Evolutionary conservation across 2,329 filamentous ascomycete genomes (phyloP), one percentile per base, ranked within the genome.

Genomic region (Drechslerella dactyloides): DNA sequence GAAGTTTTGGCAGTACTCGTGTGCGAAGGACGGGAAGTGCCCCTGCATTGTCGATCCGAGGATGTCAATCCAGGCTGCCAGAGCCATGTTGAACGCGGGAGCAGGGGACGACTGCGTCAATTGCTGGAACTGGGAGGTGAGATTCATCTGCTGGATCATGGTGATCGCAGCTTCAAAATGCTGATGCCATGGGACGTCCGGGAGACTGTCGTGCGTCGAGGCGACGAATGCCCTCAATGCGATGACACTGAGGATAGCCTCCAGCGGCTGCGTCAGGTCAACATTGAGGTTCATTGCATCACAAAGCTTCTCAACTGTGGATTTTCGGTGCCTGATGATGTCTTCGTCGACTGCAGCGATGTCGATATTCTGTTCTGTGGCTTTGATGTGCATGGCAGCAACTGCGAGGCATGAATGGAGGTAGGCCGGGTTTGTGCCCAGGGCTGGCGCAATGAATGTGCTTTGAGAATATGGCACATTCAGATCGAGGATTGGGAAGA

Each of bases 51-150:
- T 96, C 1, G 93, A 89, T 74, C 94, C 94, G 35, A 97, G 86
- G 75, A 99, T 97, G 80, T 99, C 94, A 77, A 97, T 96, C 94
- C 94, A 97, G 8, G 92, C 85, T 4, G 91, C 89, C 74, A 96
- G 83, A 0, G 91, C 93, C 92, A 97, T 97, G 84, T 93, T 96
- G 85, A 97, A 97, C 10, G 91, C 89, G 3, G 90, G 55, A 52
- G 54, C 63, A 15, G 50, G 75, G 55, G 53, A 75, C 21, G 62
- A 64, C 65, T 8, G 51, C 57, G 19, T 69, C 74, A 85, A 82
- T n/a, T 83, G 82, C 75, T 87, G 83, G 61, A 93, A 86, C 53
- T 87, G 80, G 42, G 84, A 84, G 8, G 90, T 89, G 42, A 97
- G 86, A 69, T 93, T 88, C 35, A 97, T 87, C 81, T 91, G 93